Conservation (phyloP, 768 basidiomycete species). For the Mycena amicta region DNA sequence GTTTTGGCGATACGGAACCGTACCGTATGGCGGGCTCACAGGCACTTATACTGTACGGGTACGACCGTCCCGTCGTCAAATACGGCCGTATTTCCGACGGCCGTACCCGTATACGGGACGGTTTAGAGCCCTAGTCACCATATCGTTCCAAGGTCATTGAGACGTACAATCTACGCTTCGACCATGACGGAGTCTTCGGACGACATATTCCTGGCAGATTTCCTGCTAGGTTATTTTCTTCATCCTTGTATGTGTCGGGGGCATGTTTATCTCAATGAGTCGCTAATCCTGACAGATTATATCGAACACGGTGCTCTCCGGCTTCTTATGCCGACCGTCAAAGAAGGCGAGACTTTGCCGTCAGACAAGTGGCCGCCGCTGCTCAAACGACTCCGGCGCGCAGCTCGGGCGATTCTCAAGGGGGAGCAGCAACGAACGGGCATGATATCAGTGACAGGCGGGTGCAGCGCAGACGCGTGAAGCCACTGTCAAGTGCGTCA, state of each 20-base stretch:
- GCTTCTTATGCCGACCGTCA: constrained; percentile 22
- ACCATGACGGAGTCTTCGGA: constrained; percentile 33
- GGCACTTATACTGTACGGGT: too few relatives aligned
- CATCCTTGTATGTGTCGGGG: constrained; percentile 28
- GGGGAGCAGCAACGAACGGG: constrained; percentile 23
- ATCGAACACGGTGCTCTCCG: constrained; percentile 22
- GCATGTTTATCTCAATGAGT: not conserved
- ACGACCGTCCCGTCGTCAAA: too few relatives aligned
- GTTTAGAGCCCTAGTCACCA: too few relatives aligned
- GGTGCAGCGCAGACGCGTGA: too few relatives aligned
- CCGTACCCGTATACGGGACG: too few relatives aligned
- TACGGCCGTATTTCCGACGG: too few relatives aligned
- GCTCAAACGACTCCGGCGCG: constrained; percentile 11
- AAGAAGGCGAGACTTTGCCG: constrained; percentile 12
- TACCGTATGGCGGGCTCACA: too few relatives aligned
- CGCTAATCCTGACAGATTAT: constrained; percentile 16
- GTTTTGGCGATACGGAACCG: too few relatives aligned
- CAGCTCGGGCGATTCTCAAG: constrained; percentile 21
- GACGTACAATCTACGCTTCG: constrained; percentile 30
- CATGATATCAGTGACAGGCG: constrained; percentile 1
- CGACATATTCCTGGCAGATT: constrained; percentile 30
- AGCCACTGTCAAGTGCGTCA: too few relatives aligned
- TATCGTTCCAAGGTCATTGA: constrained; percentile 20
- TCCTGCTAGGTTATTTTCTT: too few relatives aligned
- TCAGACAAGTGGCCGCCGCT: constrained; percentile 13